These are phyloP conservation scores for Termitomyces sp. DNA, from an alignment of 768 basidiomycete species.

Conservation along the genomic window DNA sequence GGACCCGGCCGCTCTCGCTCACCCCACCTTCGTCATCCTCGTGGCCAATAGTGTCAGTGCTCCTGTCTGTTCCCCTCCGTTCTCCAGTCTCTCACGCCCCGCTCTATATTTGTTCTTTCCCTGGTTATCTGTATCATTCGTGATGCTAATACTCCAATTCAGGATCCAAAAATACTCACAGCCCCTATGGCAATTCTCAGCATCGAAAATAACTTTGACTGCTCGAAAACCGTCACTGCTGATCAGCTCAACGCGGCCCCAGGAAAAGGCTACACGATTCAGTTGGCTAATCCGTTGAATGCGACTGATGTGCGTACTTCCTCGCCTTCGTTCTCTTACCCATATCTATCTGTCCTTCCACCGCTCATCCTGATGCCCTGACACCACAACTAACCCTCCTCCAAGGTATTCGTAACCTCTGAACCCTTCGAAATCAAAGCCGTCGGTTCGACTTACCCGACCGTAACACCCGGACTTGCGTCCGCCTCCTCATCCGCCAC, in stretches of 20 bases:
- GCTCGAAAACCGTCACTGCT: conserved; percentile 47
- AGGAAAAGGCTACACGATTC: conserved; percentile 43
- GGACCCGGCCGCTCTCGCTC: conserved; percentile 19
- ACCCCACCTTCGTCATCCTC: conserved; percentile 45
- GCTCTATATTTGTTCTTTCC: background rate
- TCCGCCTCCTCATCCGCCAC: background rate
- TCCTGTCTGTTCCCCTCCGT: background rate
- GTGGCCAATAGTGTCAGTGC: conserved; percentile 32
- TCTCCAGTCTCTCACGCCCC: too few species aligned
- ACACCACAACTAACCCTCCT: background rate
- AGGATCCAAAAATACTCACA: conserved; percentile 31
- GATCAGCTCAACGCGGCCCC: conserved; percentile 37
- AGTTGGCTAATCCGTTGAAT: conserved; percentile 47
- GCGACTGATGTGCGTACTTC: conserved; percentile 40
- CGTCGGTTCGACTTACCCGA: conserved; percentile 14
- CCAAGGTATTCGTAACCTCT: conserved; percentile 52
- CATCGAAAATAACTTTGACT: conserved; percentile 49
- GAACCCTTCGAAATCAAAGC: conserved; percentile 47
- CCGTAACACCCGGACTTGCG: conserved; percentile 3
- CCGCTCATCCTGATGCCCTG: background rate
- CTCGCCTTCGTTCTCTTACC: background rate
- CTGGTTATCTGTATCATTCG: background rate
- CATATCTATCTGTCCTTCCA: background rate
- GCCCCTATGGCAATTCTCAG: conserved; percentile 43
- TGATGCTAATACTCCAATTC: background rate